These are phyloP conservation scores for Marchantia polymorpha DNA, from an alignment of 225 moss, liverwort and hornwort species.

Conservation along the genomic window DNA sequence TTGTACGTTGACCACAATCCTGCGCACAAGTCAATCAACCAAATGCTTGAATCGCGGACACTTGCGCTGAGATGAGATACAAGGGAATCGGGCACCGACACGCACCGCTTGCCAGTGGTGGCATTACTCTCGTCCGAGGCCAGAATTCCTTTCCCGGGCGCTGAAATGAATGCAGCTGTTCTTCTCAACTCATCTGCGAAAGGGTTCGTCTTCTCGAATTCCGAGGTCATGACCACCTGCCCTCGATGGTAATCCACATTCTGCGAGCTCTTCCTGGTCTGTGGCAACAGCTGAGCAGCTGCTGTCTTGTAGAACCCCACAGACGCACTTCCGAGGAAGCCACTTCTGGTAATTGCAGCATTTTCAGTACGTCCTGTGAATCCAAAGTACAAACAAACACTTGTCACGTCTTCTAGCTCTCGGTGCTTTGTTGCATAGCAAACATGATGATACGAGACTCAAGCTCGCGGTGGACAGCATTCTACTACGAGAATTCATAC, in stretches of 20 bases:
- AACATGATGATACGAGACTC: background rate
- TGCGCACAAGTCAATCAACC: no score
- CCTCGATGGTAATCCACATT: constrained; percentile 22
- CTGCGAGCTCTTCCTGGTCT: constrained; percentile 21
- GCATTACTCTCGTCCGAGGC: constrained; percentile 99
- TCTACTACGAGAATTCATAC: no score
- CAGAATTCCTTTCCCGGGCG: constrained; percentile 86
- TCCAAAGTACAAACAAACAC: background rate
- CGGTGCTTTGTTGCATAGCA: background rate
- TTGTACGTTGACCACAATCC: background rate
- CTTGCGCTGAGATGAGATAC: background rate
- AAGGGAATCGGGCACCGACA: background rate
- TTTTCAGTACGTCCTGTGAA: constrained; percentile 30
- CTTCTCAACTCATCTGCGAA: constrained; percentile 78
- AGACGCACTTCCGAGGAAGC: constrained; percentile 23
- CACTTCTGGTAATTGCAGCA: constrained; percentile 22
- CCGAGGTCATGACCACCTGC: constrained; percentile 72
- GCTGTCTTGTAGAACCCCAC: constrained; percentile 21
- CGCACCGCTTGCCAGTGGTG: constrained; percentile 91
- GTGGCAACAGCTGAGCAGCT: constrained; percentile 12
- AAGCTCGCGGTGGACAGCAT: background rate
- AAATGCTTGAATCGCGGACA: no score
- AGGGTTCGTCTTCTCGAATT: constrained; percentile 87
- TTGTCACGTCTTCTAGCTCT: background rate
- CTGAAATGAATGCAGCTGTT: constrained; percentile 82